Conservation (phyloP, 1,139 yeast species). For the Pneumocystis murina region DNA sequence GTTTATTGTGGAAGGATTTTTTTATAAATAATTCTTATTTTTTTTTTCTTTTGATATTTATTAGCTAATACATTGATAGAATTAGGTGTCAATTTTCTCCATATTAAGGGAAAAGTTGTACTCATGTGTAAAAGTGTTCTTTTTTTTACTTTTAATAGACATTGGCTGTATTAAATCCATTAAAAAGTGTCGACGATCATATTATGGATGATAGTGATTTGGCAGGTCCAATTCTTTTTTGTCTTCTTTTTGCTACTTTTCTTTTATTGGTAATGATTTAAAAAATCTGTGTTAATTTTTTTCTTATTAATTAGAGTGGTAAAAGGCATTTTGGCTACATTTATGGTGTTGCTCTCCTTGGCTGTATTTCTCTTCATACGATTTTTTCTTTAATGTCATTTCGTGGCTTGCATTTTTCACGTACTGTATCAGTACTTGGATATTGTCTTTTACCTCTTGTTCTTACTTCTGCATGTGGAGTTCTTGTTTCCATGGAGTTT, state of each 20-base stretch:
- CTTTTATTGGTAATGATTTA: constrained; percentile 22
- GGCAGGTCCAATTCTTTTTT: constrained; percentile 90
- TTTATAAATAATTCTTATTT: not conserved
- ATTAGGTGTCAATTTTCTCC: constrained; percentile 80
- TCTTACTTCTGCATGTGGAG: constrained; percentile 59
- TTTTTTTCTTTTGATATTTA: not conserved
- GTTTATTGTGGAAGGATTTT: not conserved
- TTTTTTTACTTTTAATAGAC: constrained; percentile 29
- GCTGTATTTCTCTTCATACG: constrained; percentile 70
- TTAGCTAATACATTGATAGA: constrained; percentile 28
- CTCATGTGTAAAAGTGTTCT: too few species aligned
- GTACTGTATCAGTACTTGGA: constrained; percentile 85
- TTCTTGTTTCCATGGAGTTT: constrained; percentile 46
- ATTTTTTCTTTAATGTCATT: constrained; percentile 75
- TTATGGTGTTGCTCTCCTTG: constrained; percentile 88
- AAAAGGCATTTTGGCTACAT: constrained; percentile 94
- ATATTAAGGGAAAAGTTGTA: constrained; percentile 49
- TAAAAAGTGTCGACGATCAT: constrained; percentile 43
- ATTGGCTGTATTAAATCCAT: constrained; percentile 69
- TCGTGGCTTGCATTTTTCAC: constrained; percentile 41
- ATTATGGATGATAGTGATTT: constrained; percentile 82
- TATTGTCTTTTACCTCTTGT: constrained; percentile 87
- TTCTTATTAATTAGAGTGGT: constrained; percentile 36
- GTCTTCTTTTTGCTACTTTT: constrained; percentile 73
- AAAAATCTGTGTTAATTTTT: not conserved